These are phyloP conservation scores for Botryotinia globosa DNA, from an alignment of 2,329 filamentous ascomycete genomes.

Conservation along the genomic window DNA sequence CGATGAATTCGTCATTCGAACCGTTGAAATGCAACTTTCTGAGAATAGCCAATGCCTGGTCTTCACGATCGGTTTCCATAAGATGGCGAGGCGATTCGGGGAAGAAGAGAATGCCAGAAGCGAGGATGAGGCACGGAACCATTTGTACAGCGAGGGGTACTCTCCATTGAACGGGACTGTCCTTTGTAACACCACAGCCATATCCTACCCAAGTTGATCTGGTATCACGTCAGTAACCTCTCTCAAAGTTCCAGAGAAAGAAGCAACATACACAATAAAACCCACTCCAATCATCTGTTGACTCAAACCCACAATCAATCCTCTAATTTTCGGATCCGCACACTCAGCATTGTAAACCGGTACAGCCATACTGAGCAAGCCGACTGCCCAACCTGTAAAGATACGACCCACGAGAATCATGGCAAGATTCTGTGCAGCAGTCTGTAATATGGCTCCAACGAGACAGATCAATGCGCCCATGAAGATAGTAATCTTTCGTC, in stretches of 20 bases:
- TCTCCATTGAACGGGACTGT: conserved; percentile 32
- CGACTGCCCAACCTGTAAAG: conserved; percentile 56
- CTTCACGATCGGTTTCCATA: conserved; percentile 65
- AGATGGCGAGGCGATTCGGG: conserved; percentile 73
- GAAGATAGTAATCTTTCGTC: conserved; percentile 56
- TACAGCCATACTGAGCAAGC: conserved; percentile 61
- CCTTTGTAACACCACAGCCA: conserved; percentile 38
- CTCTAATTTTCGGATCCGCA: conserved; percentile 61
- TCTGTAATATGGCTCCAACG: conserved; percentile 59
- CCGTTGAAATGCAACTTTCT: conserved; percentile 69
- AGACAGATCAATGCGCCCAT: conserved; percentile 58
- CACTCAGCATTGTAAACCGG: conserved; percentile 66
- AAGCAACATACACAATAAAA: conserved; percentile 38
- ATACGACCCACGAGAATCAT: conserved; percentile 59
- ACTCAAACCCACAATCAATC: conserved; percentile 57
- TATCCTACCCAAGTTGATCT: conserved; percentile 59
- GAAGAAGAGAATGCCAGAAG: conserved; percentile 65
- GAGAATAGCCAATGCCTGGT: conserved; percentile 64
- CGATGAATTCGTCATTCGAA: conserved; percentile 56
- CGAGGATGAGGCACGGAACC: conserved; percentile 60
- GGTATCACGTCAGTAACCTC: conserved; percentile 29
- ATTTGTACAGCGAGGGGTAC: conserved; percentile 53
- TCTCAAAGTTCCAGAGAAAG: neutral
- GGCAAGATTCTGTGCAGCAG: conserved; percentile 50
- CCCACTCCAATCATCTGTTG: conserved; percentile 66